Base-by-base conservation (phyloP, 1,284 basidiomycete species). In the Ustilago curta region DNA sequence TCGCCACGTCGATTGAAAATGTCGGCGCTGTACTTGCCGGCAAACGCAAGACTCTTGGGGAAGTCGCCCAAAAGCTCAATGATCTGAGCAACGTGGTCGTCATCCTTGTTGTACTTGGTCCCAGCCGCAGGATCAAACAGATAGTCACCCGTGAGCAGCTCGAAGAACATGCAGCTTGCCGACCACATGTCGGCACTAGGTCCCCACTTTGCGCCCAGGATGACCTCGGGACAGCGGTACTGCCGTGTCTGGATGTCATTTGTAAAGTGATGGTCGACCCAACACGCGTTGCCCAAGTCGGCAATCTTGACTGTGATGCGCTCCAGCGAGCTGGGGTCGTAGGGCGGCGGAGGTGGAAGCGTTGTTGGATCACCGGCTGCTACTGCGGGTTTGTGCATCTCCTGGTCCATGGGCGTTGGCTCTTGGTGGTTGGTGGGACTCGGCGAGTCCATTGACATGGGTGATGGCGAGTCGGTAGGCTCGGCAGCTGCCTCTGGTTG, bases 221-320 rank as follows among this genome's bases (percentile, higher is more conserved):
- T 96, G 57, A 97, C 96, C 85, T 99, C 96, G 0, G 97, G 96
- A 87, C 93, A 95, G 42, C 97, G 91, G 85, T 98, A 98, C 84
- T 98, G 96, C 70, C 96, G 88, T 42, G 97, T 99, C 87, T 99
- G 96, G 76, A 96, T 96, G 81, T 95, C 94, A 85, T 96, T 93
- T 49, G 94, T 96, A 73, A 95, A 95, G 83, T 96, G 94, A 69
- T 95, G 92, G 81, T 95, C 92, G 27, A 90, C 90, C 93, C 93
- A 95, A 25, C 93, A 93, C 23, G 93, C 93, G 85, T 97, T 97
- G 21, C 95, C 96, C 59, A 99, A 87, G 88, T 99, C 97, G 35
- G 96, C 96, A 84, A 99, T 98, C 88, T 99, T 98, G 73, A 99
- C 97, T 4, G 95, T 98, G 76, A 99, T 97, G 83, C 91, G 90